Evolutionary conservation across 345 rosid species (phyloP).

Genomic region (Garcia nutans): DNA sequence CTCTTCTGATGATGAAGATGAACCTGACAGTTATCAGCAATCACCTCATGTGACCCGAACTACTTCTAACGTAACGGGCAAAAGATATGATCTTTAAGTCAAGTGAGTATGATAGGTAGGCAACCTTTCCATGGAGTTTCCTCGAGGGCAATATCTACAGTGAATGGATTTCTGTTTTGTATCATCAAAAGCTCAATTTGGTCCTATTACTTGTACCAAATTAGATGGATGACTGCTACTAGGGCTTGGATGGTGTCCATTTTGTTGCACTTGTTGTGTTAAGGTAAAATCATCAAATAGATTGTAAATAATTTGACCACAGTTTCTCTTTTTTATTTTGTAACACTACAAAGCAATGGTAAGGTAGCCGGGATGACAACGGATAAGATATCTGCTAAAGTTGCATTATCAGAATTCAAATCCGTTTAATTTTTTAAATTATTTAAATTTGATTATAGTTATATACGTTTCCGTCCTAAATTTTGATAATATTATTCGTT

Average conservation of each 20-base stretch:
- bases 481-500: no score
- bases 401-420: no score
- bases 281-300: slow-evolving; percentile 13
- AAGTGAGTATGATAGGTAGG: background rate
- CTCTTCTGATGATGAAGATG: slow-evolving; percentile 92
- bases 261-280: background rate
- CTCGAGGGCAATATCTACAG: background rate
- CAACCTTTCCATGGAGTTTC: slow-evolving; percentile 1
- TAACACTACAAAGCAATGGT: slow-evolving; percentile 2
- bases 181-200: background rate
- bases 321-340: background rate
- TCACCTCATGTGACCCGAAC: slow-evolving; percentile 34
- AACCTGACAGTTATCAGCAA: slow-evolving; percentile 53
- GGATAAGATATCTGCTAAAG: no score
- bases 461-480: no score
- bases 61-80: slow-evolving; percentile 44
- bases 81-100: slow-evolving; percentile 31
- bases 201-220: background rate
- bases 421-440: no score
- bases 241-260: background rate
- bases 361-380: no score
- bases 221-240: background rate
- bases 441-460: no score
- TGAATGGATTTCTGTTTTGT: slow-evolving; percentile 17
- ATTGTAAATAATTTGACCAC: slow-evolving; percentile 33